These are phyloP conservation scores for Vitis hybrid DNA, from an alignment of 177 flowering plant genomes.

Conservation along the genomic window DNA sequence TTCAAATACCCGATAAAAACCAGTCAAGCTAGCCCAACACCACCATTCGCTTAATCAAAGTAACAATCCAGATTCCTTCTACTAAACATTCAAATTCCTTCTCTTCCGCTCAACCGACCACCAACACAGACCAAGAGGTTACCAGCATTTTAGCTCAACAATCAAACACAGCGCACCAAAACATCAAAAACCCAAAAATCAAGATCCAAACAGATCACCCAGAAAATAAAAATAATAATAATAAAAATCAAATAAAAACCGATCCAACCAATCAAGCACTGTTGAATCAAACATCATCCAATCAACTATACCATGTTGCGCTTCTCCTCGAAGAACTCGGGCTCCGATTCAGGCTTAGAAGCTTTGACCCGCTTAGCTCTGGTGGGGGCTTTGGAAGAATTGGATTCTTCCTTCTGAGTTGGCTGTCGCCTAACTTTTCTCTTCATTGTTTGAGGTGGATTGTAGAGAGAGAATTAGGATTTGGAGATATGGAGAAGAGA, in stretches of 20 bases:
- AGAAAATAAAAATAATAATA: too few species aligned
- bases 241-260: neutral
- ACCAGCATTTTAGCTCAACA: neutral
- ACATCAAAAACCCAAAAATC: neutral
- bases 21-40: too few species aligned
- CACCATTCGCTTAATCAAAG: too few species aligned
- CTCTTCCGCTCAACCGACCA: too few species aligned
- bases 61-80: too few species aligned
- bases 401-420: conserved; percentile 19
- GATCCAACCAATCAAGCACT: neutral
- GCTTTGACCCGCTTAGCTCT: conserved; percentile 40
- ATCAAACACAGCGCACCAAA: neutral
- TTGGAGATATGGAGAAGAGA: conserved; percentile 5
- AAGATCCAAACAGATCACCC: neutral
- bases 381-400: conserved; percentile 15
- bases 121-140: neutral
- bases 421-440: conserved; percentile 42
- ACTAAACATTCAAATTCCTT: too few species aligned
- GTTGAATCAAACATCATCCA: neutral
- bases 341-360: conserved; percentile 39
- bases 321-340: conserved; percentile 57
- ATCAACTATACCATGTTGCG: conserved; percentile 49
- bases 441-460: conserved; percentile 21
- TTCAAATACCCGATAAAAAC: too few species aligned
- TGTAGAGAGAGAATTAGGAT: neutral